A percentile compares a stretch with the other conserved stretches of the same genome.
These are phyloP conservation scores for Phyllosticta citrichinensis DNA, from an alignment of 2,329 filamentous ascomycete species.

Conservation along the genomic window DNA sequence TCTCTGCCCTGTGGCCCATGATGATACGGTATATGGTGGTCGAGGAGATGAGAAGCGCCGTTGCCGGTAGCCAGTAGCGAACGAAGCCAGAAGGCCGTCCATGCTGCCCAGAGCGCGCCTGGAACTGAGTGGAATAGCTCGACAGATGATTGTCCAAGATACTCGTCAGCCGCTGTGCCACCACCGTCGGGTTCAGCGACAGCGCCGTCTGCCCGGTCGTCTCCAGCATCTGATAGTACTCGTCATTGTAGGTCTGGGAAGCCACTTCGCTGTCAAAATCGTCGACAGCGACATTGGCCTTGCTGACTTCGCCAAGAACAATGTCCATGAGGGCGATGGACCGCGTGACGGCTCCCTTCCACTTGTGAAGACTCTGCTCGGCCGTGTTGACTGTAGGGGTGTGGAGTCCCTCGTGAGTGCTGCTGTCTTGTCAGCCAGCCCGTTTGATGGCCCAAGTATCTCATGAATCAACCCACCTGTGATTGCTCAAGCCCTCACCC, in stretches of 20 bases:
- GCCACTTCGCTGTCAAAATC: conserved; percentile 48
- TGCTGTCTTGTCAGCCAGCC: conserved; percentile 32
- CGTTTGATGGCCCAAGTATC: conserved; percentile 14
- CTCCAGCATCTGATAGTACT: conserved; percentile 34
- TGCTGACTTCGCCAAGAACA: conserved; percentile 62
- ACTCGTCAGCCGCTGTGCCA: conserved; percentile 56
- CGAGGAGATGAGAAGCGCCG: conserved; percentile 59
- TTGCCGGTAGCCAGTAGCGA: conserved; percentile 80
- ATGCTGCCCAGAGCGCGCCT: conserved; percentile 48
- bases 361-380: conserved; percentile 41
- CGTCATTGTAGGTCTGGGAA: conserved; percentile 44
- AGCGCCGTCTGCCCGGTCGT: conserved; percentile 18
- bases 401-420: conserved; percentile 47
- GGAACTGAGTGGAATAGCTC: conserved; percentile 50
- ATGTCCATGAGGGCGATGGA: conserved; percentile 81
- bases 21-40: conserved; percentile 77
- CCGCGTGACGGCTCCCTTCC: conserved; percentile 67
- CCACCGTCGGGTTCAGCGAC: conserved; percentile 38
- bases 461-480: conserved; percentile 25
- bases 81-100: conserved; percentile 67
- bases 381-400: conserved; percentile 31
- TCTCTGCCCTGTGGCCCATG: conserved; percentile 62
- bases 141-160: conserved; percentile 63
- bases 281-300: conserved; percentile 45
- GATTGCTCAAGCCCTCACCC: conserved; percentile 65